Percentiles rank a stretch among this genome's conserved stretches.
Evolutionary conservation across 176 grass and related monocot genomes (phyloP).

Genomic region (Echinochloa phyllopogon): DNA sequence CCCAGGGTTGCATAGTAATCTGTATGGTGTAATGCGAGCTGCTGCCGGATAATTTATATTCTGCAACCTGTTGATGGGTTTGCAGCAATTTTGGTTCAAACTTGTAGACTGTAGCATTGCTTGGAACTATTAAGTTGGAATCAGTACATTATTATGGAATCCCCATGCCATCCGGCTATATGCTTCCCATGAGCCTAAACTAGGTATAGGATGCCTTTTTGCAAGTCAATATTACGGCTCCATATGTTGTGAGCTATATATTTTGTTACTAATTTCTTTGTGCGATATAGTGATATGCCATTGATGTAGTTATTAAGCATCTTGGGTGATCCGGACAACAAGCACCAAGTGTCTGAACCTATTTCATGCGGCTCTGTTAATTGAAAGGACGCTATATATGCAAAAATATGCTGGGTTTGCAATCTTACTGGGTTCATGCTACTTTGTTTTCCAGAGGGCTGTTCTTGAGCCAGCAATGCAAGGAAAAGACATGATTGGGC

Average conservation of each 20-base stretch:
- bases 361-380: constrained; percentile 2
- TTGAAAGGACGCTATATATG: neutral
- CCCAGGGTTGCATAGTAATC: too few species aligned
- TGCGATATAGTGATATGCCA: neutral
- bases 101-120: neutral
- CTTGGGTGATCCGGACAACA: neutral
- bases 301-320: neutral
- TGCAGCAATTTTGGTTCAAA: neutral
- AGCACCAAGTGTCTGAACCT: neutral
- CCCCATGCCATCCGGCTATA: neutral
- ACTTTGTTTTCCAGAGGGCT: constrained; percentile 61
- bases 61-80: neutral
- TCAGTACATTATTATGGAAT: neutral
- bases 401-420: neutral
- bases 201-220: neutral
- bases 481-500: constrained; percentile 93
- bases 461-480: constrained; percentile 98
- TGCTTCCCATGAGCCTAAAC: neutral
- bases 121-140: neutral
- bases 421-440: neutral
- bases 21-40: too few species aligned
- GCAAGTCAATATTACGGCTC: neutral
- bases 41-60: neutral
- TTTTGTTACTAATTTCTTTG: constrained; percentile 3
- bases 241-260: neutral